Base-by-base conservation (phyloP, 129 eudicot genomes). In the Solidago caesia region DNA sequence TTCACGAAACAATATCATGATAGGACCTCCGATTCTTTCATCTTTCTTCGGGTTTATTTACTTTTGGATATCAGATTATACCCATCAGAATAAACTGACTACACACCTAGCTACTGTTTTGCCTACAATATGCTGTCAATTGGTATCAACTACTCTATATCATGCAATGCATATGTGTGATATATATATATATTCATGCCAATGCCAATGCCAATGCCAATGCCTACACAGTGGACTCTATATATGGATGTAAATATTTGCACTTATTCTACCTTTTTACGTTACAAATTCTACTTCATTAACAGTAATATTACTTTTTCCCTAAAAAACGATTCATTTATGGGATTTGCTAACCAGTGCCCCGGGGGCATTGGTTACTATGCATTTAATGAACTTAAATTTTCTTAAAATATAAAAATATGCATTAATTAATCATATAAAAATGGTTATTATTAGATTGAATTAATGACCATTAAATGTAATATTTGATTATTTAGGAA, bases 1-100 rank as follows among this genome's bases (percentile, higher is more conserved):
- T 72, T 79, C 78, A 46, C 69, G 25, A 66, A 57, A 45, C 57
- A 41, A 45, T 56, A 59, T 79, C 75, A 39, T 67, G 70, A 65
- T 59, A 72, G 48, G 75, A 68, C 63, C 51, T 4, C 33, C 29
- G 64, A 78, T 71, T 71, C 64, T 74, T 63, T n/a, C 27, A 5
- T 57, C 44, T 64, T 39, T n/a, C 4, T 57, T n/a, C 64, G 51
- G 13, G 59, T 70, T 61, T 49, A 16, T 68, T 15, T 68, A 62
- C 14, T 33, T 68, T 46, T 57, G 7, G 75, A 68, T 72, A 52
- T 79, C 46, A 5, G 60, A 71, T 71, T 79, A 79, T 78, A 44
- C 73, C 73, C 48, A 78, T 39, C 26, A 78, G 44, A 72, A 79
- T 72, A 72, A 72, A 79, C 72, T 52, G 7, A 52, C 60, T 25